Conservation (phyloP, 805 yeast genomes). For the Yamadazyma paraphyllophila region DNA sequence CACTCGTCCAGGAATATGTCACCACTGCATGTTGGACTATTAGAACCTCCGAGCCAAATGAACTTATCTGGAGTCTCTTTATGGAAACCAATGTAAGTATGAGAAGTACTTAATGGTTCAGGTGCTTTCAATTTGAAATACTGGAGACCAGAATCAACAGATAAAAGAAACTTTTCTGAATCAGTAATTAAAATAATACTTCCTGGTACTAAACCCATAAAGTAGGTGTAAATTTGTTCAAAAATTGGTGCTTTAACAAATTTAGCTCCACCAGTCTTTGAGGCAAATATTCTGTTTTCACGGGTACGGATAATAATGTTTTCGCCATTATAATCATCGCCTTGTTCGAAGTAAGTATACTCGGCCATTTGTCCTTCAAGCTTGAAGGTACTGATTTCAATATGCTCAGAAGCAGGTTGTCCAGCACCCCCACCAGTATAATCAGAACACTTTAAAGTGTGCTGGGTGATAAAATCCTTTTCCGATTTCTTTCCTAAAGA, state of each 20-base stretch:
- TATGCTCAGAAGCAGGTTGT: constrained; percentile 19
- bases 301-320: constrained; percentile 57
- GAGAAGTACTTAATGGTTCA: constrained; percentile 26
- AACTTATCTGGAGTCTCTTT: constrained; percentile 53
- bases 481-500: constrained; percentile 20
- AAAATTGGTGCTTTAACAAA: constrained; percentile 32
- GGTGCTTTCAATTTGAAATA: constrained; percentile 54
- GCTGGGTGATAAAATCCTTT: constrained; percentile 24
- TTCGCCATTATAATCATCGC: constrained; percentile 31
- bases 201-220: constrained; percentile 58
- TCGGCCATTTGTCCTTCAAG: constrained; percentile 54
- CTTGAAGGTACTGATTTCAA: constrained; percentile 37
- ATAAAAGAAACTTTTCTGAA: constrained; percentile 49
- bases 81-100: constrained; percentile 57
- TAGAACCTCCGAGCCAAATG: constrained; percentile 52
- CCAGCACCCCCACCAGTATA: constrained; percentile 17
- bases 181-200: constrained; percentile 54
- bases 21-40: constrained; percentile 9
- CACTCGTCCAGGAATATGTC: constrained; percentile 35
- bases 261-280: constrained; percentile 51
- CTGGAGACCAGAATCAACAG: constrained; percentile 64
- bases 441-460: constrained; percentile 37
- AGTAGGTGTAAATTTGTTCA: constrained; percentile 30
- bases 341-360: constrained; percentile 62
- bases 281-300: constrained; percentile 53